phyloP scores from a whole-genome alignment of 2,329 filamentous ascomycete genomes.

The Taxawa tesnikishii region DNA sequence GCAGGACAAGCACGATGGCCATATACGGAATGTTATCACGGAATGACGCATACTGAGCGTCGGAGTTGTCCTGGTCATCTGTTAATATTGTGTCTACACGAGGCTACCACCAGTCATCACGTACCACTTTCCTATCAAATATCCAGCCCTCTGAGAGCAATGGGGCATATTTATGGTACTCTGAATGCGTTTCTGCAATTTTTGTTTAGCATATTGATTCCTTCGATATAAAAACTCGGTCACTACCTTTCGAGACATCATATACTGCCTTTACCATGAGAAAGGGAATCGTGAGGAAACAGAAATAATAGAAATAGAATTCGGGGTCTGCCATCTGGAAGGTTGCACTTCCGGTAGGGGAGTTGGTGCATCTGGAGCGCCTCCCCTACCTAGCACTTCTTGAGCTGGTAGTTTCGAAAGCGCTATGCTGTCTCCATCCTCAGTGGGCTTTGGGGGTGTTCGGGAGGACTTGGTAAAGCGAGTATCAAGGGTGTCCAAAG shows the following conservation, averaged over 20 bases:
- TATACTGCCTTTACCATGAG: constrained; percentile 83
- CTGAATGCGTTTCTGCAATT: constrained; percentile 59
- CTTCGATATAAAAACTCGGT: constrained; percentile 15
- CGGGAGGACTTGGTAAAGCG: constrained; percentile 60
- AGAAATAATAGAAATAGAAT: constrained; percentile 77
- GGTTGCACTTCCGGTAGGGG: constrained; percentile 33
- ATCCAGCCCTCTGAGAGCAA: constrained; percentile 79
- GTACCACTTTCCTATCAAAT: constrained; percentile 74
- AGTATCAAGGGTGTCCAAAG: constrained; percentile 56
- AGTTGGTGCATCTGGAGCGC: constrained; percentile 11
- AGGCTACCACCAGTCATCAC: constrained; percentile 5
- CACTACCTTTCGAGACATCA: constrained; percentile 65
- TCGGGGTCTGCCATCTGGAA: constrained; percentile 79
- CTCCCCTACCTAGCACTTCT: constrained; percentile 19
- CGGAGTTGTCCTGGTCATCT: constrained; percentile 62
- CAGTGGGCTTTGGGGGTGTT: constrained; percentile 32
- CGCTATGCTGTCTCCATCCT: constrained; percentile 4
- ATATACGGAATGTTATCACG: constrained; percentile 78
- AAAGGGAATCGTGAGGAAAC: constrained; percentile 58
- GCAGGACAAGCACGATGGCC: constrained; percentile 57
- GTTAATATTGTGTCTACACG: too few relatives aligned
- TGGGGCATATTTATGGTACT: constrained; percentile 61
- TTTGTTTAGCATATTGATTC: constrained; percentile 1
- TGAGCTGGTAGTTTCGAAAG: constrained; percentile 6
- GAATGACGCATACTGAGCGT: constrained; percentile 77